Percentiles rank a stretch among this genome's conserved stretches.
These are phyloP conservation scores for Colletotrichum lupini DNA, from an alignment of 2,329 filamentous ascomycete species.

Conservation along the genomic window DNA sequence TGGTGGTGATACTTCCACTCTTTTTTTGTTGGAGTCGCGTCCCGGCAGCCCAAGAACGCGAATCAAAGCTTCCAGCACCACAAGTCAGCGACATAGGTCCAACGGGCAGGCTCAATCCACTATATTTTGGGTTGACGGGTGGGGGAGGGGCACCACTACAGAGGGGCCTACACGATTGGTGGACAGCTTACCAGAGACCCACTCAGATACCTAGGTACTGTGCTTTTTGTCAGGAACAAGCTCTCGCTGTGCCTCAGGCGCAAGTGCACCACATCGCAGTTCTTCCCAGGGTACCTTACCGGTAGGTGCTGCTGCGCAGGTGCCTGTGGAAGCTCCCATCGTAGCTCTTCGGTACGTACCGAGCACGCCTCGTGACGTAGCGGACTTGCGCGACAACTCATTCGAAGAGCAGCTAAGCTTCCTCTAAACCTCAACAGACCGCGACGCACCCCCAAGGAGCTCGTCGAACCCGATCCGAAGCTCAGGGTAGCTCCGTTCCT, in stretches of 20 bases:
- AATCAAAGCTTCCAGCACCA: not conserved
- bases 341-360: constrained; percentile 23
- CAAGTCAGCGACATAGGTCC: not conserved
- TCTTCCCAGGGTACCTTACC: no score
- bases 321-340: not conserved
- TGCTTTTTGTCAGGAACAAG: not conserved
- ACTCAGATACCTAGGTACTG: not conserved
- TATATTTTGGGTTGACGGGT: constrained; percentile 13
- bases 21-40: constrained; percentile 25
- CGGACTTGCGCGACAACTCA: constrained; percentile 8
- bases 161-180: constrained; percentile 18
- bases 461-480: not conserved
- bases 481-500: not conserved
- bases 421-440: not conserved
- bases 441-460: constrained; percentile 7
- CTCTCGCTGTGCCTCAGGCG: constrained; percentile 4
- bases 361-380: constrained; percentile 32
- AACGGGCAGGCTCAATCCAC: constrained; percentile 6
- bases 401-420: constrained; percentile 19
- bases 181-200: not conserved
- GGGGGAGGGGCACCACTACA: constrained; percentile 30
- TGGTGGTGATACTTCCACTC: constrained; percentile 10
- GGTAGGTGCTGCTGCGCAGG: no score
- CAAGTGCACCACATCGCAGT: not conserved
- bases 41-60: constrained; percentile 8